These are phyloP conservation scores for Extremus antarcticus DNA, from an alignment of 495 filamentous ascomycete species.

Conservation along the genomic window DNA sequence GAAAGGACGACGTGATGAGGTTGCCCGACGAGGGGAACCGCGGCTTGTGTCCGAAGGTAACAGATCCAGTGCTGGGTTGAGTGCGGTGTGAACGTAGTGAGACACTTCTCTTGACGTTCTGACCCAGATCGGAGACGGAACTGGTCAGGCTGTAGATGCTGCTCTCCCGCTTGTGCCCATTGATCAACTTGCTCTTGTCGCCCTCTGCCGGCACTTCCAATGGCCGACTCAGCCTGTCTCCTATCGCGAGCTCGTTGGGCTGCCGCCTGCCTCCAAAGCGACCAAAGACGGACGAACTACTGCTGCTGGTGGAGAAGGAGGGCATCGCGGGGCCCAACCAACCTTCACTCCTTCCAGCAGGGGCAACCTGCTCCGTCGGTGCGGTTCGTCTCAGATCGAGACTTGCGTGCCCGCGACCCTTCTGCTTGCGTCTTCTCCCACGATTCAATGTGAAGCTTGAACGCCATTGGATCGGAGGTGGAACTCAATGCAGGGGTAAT, in stretches of 20 bases:
- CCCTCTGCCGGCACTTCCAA: conserved; percentile 5
- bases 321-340: conserved; percentile 5
- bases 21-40: conserved; percentile 14
- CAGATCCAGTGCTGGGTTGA: conserved; percentile 7
- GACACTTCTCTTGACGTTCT: conserved; percentile 17
- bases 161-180: conserved; percentile 13
- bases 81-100: conserved; percentile 19
- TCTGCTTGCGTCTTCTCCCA: not conserved
- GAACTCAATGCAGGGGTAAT: not conserved
- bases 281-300: conserved; percentile 8
- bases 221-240: not conserved
- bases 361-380: not conserved
- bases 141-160: conserved; percentile 15
- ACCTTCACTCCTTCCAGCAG: not conserved
- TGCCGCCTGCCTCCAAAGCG: conserved; percentile 7
- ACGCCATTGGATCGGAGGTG: not conserved
- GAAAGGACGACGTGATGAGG: conserved; percentile 7
- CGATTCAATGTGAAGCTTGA: not conserved
- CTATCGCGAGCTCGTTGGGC: not conserved
- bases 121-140: conserved; percentile 16
- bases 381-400: not conserved
- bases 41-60: conserved; percentile 7
- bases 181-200: conserved; percentile 10
- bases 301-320: conserved; percentile 9
- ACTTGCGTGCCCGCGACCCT: not conserved